Percentiles rank a stretch among this genome's conserved stretches.
Evolutionary conservation across 129 eudicot species (phyloP).

Genomic region (Centella asiatica): DNA sequence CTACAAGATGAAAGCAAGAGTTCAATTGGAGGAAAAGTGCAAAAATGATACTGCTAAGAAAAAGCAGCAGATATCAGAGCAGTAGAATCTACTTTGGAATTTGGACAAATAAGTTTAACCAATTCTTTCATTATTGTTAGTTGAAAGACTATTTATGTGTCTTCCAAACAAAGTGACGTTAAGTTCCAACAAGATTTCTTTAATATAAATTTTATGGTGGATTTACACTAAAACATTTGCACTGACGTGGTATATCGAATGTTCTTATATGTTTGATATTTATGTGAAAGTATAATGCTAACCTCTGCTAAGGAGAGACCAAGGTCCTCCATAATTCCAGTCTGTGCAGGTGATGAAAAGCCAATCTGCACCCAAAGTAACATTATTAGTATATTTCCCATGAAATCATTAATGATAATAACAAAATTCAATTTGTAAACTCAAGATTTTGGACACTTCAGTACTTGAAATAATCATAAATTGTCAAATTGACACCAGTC

Average conservation of each 20-base stretch:
- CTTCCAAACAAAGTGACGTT: too few relatives aligned
- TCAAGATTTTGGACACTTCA: too few relatives aligned
- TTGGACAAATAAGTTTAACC: not conserved
- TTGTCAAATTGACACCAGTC: too few relatives aligned
- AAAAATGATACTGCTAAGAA: not conserved
- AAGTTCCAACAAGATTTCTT: too few relatives aligned
- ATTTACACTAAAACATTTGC: too few relatives aligned
- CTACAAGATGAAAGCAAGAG: slow-evolving; percentile 32
- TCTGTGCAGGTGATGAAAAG: slow-evolving; percentile 79
- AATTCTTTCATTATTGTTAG: too few relatives aligned
- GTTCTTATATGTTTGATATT: not conserved
- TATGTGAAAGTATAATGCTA: slow-evolving; percentile 1
- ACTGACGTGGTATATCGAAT: not conserved
- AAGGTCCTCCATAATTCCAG: slow-evolving; percentile 68
- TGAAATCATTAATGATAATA: too few relatives aligned
- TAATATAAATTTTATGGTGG: too few relatives aligned
- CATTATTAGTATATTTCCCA: too few relatives aligned
- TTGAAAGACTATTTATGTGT: too few relatives aligned
- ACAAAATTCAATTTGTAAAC: too few relatives aligned
- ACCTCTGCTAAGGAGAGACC: slow-evolving; percentile 75
- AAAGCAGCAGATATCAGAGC: not conserved
- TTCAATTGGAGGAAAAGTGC: not conserved
- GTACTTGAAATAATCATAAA: too few relatives aligned
- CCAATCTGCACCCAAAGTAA: slow-evolving; percentile 58
- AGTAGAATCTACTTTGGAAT: not conserved